Percentiles rank a stretch among this genome's conserved stretches.
These are phyloP conservation scores for Zymoseptoria passerinii DNA, from an alignment of 2,329 filamentous ascomycete genomes.

Conservation along the genomic window DNA sequence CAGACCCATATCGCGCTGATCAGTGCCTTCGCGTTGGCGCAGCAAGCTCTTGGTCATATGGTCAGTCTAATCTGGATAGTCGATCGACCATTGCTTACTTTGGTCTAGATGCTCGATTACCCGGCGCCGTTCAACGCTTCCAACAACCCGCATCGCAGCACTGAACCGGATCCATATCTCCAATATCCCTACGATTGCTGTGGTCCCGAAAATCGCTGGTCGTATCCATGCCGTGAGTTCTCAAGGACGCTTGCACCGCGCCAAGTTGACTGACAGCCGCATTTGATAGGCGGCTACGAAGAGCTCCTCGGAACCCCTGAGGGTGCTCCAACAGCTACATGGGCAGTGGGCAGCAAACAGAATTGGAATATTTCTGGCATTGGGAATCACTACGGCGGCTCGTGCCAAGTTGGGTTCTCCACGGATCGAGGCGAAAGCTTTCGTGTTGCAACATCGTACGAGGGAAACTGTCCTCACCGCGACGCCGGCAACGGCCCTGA, in stretches of 20 bases:
- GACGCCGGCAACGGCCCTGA: slow-evolving; percentile 30
- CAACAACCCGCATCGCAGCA: slow-evolving; percentile 37
- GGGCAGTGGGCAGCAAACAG: slow-evolving; percentile 36
- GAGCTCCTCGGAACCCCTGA: slow-evolving; percentile 37
- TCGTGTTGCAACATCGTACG: slow-evolving; percentile 38
- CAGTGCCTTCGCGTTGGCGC: not conserved
- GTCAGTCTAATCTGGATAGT: not conserved
- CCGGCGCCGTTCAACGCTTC: slow-evolving; percentile 37
- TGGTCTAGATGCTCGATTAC: slow-evolving; percentile 30
- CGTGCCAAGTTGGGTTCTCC: slow-evolving; percentile 39
- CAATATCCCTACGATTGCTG: slow-evolving; percentile 42
- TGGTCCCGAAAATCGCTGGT: slow-evolving; percentile 28
- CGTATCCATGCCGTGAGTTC: slow-evolving; percentile 26
- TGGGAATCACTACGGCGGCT: slow-evolving; percentile 41
- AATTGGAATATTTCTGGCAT: slow-evolving; percentile 34
- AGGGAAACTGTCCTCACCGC: slow-evolving; percentile 42
- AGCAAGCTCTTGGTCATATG: slow-evolving; percentile 29
- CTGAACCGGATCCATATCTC: slow-evolving; percentile 30
- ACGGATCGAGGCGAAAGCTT: slow-evolving; percentile 38
- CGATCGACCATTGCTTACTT: not conserved
- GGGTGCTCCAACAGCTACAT: slow-evolving; percentile 36
- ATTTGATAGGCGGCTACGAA: slow-evolving; percentile 30
- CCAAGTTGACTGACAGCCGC: not conserved
- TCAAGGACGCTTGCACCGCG: not conserved
- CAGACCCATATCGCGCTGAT: not conserved